These are phyloP conservation scores for Pythium aristosporum DNA, from an alignment of 352 stramenopile genomes.

Conservation along the genomic window DNA sequence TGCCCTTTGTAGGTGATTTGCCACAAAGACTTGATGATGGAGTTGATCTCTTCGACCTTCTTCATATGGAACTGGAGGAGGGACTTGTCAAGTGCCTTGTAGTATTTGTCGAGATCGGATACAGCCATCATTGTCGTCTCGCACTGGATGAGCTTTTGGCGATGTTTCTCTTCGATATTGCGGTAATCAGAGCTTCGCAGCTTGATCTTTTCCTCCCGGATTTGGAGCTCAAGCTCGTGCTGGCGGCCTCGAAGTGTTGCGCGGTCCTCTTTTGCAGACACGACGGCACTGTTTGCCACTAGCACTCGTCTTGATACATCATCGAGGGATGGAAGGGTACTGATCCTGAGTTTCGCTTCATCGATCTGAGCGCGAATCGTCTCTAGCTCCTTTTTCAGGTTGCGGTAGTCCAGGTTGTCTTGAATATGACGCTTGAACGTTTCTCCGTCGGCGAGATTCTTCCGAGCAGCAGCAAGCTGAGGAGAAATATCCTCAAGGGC, in stretches of 20 bases:
- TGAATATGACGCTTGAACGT: slow-evolving; percentile 66
- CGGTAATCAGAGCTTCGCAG: slow-evolving; percentile 77
- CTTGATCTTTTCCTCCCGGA: slow-evolving; percentile 65
- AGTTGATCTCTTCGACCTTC: slow-evolving; percentile 99
- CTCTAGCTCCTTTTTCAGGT: slow-evolving; percentile 49
- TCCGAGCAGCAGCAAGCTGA: slow-evolving; percentile 39
- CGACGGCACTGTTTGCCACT: slow-evolving; percentile 32
- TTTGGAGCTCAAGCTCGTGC: slow-evolving; percentile 48
- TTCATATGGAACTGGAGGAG: slow-evolving; percentile 97
- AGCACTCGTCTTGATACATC: slow-evolving; percentile 52
- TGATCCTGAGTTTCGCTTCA: slow-evolving; percentile 46
- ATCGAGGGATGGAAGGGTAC: slow-evolving; percentile 41
- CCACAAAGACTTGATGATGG: slow-evolving; percentile 98
- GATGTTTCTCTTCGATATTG: slow-evolving; percentile 93
- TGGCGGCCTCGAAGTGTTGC: slow-evolving; percentile 49
- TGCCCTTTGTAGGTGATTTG: slow-evolving; percentile 98
- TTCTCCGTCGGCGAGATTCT: slow-evolving; percentile 51
- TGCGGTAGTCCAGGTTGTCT: slow-evolving; percentile 77
- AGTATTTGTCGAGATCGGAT: slow-evolving; percentile 97
- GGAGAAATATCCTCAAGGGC: slow-evolving; percentile 47
- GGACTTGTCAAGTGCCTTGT: slow-evolving; percentile 93
- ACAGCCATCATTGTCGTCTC: slow-evolving; percentile 96
- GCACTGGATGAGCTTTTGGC: slow-evolving; percentile 94
- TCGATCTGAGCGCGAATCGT: slow-evolving; percentile 36
- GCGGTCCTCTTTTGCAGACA: slow-evolving; percentile 33